A percentile compares a stretch with the other conserved stretches of the same genome.
Conservation (phyloP, 2,329 filamentous ascomycete species). For the Hortaea werneckii region DNA sequence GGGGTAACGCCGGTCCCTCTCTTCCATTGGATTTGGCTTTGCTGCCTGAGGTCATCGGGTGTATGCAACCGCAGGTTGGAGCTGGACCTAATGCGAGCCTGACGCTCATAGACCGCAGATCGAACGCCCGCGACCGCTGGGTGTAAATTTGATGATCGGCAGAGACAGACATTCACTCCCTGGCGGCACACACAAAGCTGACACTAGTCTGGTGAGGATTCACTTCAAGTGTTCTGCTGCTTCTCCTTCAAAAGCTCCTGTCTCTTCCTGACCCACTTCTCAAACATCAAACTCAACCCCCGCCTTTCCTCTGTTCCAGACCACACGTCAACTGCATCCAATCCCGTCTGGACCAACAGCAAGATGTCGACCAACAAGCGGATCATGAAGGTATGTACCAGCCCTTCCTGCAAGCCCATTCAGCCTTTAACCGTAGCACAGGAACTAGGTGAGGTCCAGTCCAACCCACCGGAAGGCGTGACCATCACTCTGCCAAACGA, state of each 20-base stretch:
- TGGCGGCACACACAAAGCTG: not conserved
- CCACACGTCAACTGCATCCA: not conserved
- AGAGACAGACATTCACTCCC: too few relatives aligned
- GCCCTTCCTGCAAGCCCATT: too few relatives aligned
- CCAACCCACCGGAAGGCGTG: constrained; percentile 47
- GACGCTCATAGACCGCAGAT: too few relatives aligned
- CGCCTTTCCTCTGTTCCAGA: not conserved
- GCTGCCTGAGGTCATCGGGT: too few relatives aligned
- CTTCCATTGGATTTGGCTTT: too few relatives aligned
- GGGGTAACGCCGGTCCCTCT: too few relatives aligned
- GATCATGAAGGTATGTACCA: constrained; percentile 32
- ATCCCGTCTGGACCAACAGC: not conserved
- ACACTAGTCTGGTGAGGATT: not conserved
- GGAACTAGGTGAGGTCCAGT: constrained; percentile 52
- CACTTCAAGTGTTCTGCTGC: not conserved
- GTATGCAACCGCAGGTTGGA: too few relatives aligned
- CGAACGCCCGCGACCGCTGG: too few relatives aligned
- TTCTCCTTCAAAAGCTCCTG: not conserved
- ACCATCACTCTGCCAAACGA: constrained; percentile 50
- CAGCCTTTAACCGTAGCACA: constrained; percentile 20
- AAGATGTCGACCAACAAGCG: constrained; percentile 32
- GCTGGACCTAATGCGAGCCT: too few relatives aligned
- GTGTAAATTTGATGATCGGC: too few relatives aligned
- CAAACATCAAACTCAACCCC: not conserved
- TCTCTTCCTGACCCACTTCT: not conserved